Evolutionary conservation across 768 basidiomycete genomes (phyloP).

Genomic region (Russula emetica): DNA sequence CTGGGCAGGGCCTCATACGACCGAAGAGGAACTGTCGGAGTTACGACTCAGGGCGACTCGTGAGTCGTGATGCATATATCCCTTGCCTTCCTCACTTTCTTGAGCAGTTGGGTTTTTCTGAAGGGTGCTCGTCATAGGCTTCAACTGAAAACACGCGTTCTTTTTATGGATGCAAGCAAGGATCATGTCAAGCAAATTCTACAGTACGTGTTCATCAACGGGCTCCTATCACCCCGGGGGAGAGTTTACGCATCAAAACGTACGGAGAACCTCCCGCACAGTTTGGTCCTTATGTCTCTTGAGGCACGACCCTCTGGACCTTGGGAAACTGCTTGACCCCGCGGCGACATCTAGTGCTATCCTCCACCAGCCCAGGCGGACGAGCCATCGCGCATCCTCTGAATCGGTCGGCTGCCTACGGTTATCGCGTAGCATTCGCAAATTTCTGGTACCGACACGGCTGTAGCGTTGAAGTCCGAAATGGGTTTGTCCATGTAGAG

Average conservation of each 20-base stretch:
- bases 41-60: not conserved
- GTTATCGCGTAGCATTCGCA: no score
- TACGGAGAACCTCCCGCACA: not conserved
- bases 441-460: no score
- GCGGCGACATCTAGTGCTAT: not conserved
- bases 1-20: not conserved
- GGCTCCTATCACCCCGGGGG: not conserved
- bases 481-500: not conserved
- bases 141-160: slow-evolving; percentile 12
- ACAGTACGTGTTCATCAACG: slow-evolving; percentile 6
- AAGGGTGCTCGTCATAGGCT: not conserved
- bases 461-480: no score
- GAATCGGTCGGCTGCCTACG: not conserved
- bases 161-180: not conserved
- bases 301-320: not conserved
- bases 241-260: not conserved
- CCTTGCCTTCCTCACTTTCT: not conserved
- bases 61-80: slow-evolving; percentile 5
- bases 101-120: not conserved
- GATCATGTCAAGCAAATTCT: slow-evolving; percentile 8
- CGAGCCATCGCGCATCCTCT: slow-evolving; percentile 5
- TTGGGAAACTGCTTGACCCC: slow-evolving; percentile 3
- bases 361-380: slow-evolving; percentile 8
- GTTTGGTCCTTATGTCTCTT: no score
- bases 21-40: not conserved